Evolutionary conservation across 306 rosid genomes (phyloP), one percentile per base, ranked within the genome.

Genomic region (Pyrus pyrifolia): DNA sequence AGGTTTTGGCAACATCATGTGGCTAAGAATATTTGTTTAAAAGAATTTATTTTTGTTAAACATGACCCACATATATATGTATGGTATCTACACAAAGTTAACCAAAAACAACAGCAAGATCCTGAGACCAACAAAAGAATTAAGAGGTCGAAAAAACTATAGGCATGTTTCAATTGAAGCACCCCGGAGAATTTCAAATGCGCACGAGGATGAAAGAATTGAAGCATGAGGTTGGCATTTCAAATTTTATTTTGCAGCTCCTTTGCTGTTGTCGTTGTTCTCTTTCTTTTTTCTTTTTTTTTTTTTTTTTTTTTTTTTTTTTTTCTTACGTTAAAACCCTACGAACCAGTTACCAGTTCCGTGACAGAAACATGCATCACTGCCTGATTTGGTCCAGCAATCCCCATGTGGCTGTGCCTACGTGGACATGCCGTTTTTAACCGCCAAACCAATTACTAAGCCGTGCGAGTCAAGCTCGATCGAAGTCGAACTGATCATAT

Each of bases 171-270:
- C 45, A 55, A 55, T 55, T 71, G 46, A 71, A 71, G 49, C 66
- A 55, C 55, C 55, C 12, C 10, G 12, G 76, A 35, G 76, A 19
- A 53, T 13, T 18, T 42, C 11, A 42, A 42, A 42, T 42, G 45
- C 45, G 12, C 45, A 8, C 45, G 45, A 42, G 45, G 45, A 42
- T 2, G 45, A 42, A 42, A 42, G 44, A 55, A 33, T 71, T 71
- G 29, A 71, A 71, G 75, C 76, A 72, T 72, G 52, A 55, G 76
- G 42, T 72, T 57, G 14, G n/a, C 66, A 35, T 72, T 35, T 22
- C n/a, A 35, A 71, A 25, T n/a, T 53, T 65, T 33, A 42, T 42
- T 42, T 42, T 8, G 45, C 45, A 42, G 45, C 66, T n/a, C 31
- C 22, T 1, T 25, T 25, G 38, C 6, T 38, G 42, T 35, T 35